These are phyloP conservation scores for Passiflora organensis DNA, from an alignment of 345 rosid genomes.

Conservation along the genomic window DNA sequence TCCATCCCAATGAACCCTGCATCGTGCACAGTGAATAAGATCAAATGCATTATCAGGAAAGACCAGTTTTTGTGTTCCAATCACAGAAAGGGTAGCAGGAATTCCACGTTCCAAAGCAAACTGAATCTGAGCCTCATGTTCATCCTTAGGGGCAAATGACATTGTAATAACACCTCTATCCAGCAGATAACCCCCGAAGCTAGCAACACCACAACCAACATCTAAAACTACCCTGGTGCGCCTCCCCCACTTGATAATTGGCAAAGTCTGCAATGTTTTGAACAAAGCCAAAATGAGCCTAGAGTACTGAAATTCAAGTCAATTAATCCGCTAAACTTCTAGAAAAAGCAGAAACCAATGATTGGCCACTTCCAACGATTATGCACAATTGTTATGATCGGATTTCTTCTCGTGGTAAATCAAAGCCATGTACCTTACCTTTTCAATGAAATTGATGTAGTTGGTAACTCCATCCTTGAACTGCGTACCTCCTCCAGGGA, in stretches of 20 bases:
- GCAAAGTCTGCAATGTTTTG: conserved; percentile 46
- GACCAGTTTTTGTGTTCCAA: conserved; percentile 69
- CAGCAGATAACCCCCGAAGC: conserved; percentile 81
- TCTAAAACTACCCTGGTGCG: conserved; percentile 66
- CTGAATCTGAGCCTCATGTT: conserved; percentile 98
- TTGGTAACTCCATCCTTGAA: conserved; percentile 72
- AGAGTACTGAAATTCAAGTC: background rate
- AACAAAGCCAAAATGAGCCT: background rate
- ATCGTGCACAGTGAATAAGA: conserved; percentile 88
- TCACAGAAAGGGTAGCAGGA: conserved; percentile 84
- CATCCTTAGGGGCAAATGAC: conserved; percentile 97
- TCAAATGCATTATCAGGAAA: conserved; percentile 70
- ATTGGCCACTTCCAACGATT: background rate
- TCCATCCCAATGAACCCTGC: conserved; percentile 97
- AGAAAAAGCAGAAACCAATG: background rate
- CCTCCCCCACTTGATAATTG: conserved; percentile 63
- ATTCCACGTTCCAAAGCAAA: conserved; percentile 91
- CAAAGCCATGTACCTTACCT: conserved; percentile 31
- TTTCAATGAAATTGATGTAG: conserved; percentile 57
- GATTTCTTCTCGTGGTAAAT: background rate
- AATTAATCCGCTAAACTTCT: background rate
- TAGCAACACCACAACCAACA: conserved; percentile 93
- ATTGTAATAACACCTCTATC: conserved; percentile 75
- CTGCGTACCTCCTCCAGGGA: conserved; percentile 97
- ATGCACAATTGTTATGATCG: too few species aligned